phyloP scores from a whole-genome alignment of 1,284 basidiomycete species.

The Apiotrichum domesticum region DNA sequence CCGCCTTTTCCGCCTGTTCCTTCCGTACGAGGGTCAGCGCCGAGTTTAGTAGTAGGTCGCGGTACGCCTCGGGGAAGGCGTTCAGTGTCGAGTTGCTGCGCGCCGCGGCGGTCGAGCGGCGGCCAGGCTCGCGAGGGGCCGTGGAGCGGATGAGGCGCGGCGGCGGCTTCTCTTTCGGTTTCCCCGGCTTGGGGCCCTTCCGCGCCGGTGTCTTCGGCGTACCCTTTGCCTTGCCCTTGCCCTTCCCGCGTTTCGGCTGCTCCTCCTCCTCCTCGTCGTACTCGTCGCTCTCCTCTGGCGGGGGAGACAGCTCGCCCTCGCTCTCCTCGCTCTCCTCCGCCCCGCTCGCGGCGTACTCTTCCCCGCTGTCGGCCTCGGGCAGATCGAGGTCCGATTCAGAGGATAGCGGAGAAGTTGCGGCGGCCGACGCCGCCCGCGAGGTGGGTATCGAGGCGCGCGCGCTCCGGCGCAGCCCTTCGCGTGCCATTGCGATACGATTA shows the following conservation, averaged over 20 bases:
- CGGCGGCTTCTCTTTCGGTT: not conserved
- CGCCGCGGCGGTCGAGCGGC: constrained; percentile 2
- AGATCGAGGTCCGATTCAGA: constrained; percentile 2
- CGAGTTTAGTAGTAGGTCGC: constrained; percentile 8
- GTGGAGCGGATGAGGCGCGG: not conserved
- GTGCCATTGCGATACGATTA: not conserved
- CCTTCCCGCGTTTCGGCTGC: not conserved
- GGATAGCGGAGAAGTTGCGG: not conserved
- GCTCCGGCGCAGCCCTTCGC: constrained; percentile 18
- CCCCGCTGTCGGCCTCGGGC: not conserved
- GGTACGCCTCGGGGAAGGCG: constrained; percentile 8
- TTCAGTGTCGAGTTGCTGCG: constrained; percentile 1
- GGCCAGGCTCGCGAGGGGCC: not conserved
- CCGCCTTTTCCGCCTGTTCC: not conserved
- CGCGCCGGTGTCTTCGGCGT: not conserved
- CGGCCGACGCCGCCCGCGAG: constrained; percentile 17
- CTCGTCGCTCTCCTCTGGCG: constrained; percentile 1
- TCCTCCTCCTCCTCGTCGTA: not conserved
- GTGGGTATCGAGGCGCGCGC: constrained; percentile 14
- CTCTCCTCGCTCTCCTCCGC: constrained; percentile 3
- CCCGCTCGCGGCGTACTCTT: not conserved
- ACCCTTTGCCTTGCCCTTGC: not conserved
- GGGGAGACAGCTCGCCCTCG: not conserved
- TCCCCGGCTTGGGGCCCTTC: no score
- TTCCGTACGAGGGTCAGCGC: not conserved